Percentiles rank a stretch among this genome's conserved stretches.
Conservation (phyloP, 306 rosid genomes). For the Dalbergia cultrata region DNA sequence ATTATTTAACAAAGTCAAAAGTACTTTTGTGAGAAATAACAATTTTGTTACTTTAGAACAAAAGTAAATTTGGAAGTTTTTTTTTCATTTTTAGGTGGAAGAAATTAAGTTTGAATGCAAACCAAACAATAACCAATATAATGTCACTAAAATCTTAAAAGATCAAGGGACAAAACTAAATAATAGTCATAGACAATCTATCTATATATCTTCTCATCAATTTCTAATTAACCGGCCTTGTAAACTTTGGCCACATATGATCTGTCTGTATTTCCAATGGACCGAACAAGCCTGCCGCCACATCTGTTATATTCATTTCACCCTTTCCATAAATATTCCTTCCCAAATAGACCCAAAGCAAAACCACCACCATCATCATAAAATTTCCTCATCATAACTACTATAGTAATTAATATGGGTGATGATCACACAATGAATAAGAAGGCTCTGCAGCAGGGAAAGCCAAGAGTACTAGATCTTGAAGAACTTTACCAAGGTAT, state of each 20-base stretch:
- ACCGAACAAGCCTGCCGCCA: constrained; percentile 34
- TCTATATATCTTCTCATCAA: constrained; percentile 1
- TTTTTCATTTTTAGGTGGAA: no score
- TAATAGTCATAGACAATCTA: constrained; percentile 10
- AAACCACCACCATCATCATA: neutral
- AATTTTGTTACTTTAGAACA: no score
- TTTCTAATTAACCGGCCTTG: constrained; percentile 50
- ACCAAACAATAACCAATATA: neutral
- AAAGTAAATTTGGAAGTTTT: no score
- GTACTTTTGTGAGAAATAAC: no score
- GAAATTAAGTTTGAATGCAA: no score
- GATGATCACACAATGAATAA: constrained; percentile 51
- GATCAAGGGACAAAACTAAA: neutral
- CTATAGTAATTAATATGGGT: constrained; percentile 43
- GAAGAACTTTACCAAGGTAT: constrained; percentile 82
- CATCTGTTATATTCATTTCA: constrained; percentile 24
- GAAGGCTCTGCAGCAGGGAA: constrained; percentile 44
- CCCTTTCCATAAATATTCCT: constrained; percentile 36
- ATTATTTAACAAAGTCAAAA: neutral
- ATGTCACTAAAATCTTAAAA: no score
- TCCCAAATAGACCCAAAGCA: neutral
- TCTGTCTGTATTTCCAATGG: constrained; percentile 29
- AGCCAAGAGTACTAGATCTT: constrained; percentile 67
- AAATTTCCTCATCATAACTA: neutral
- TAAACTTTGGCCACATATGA: constrained; percentile 39